phyloP scores from a whole-genome alignment of 208 protist genomes.

The Herpetomonas samuelpessoai region DNA sequence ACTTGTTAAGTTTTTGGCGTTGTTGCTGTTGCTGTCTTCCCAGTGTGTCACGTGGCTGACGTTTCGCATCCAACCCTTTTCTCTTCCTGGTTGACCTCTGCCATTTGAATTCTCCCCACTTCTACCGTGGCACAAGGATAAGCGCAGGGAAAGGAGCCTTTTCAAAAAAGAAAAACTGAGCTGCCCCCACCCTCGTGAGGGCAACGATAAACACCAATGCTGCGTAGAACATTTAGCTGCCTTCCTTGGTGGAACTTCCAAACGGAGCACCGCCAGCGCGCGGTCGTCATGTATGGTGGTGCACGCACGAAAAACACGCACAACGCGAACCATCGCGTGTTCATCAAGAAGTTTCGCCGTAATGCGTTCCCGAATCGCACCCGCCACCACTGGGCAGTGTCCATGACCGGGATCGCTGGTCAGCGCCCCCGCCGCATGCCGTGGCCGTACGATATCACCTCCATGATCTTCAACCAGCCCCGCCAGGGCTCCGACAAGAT shows the following conservation, averaged over 20 bases:
- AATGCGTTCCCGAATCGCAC: conserved; percentile 92
- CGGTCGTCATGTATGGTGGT: conserved; percentile 90
- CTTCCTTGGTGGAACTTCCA: conserved; percentile 93
- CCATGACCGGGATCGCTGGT: conserved; percentile 80
- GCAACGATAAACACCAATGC: too few species aligned
- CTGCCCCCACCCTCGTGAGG: too few species aligned
- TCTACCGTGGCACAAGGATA: too few species aligned
- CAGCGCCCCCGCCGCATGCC: conserved; percentile 91
- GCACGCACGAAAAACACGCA: conserved; percentile 82
- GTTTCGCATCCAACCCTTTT: too few species aligned
- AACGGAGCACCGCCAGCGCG: conserved; percentile 87
- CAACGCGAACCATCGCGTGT: conserved; percentile 88
- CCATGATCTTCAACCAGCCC: conserved; percentile 92
- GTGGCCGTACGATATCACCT: conserved; percentile 92
- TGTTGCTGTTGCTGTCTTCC: too few species aligned
- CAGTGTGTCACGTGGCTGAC: too few species aligned
- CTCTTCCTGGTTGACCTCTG: too few species aligned
- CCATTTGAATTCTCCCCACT: too few species aligned
- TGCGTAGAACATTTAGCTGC: conserved; percentile 52
- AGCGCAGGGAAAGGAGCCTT: too few species aligned
- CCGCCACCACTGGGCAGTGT: conserved; percentile 88
- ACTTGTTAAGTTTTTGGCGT: too few species aligned
- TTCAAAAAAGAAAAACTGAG: conserved; percentile 9
- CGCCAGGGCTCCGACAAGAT: conserved; percentile 91
- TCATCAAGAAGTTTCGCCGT: conserved; percentile 87